phyloP scores from a whole-genome alignment of 1,139 yeast genomes.

The Spathaspora jeffriesii region DNA sequence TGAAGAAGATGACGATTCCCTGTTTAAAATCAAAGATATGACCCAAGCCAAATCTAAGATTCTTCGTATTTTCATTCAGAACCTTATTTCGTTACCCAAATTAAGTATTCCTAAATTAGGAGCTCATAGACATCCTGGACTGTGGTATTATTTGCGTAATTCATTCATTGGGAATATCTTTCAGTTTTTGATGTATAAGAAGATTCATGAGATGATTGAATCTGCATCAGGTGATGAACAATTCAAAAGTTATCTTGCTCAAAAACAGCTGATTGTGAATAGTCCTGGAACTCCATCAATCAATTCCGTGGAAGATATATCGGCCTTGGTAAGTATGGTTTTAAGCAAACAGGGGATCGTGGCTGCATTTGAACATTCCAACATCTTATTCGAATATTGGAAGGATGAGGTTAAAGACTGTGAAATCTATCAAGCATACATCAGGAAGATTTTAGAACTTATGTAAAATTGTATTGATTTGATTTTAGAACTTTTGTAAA shows the following conservation, averaged over 20 bases:
- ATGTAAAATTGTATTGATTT: not conserved
- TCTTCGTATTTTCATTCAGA: slow-evolving; percentile 25
- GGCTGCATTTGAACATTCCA: slow-evolving; percentile 30
- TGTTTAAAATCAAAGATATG: slow-evolving; percentile 16
- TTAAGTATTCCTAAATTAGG: slow-evolving; percentile 37
- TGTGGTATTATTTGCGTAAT: slow-evolving; percentile 43
- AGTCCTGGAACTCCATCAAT: slow-evolving; percentile 3
- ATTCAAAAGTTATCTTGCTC: slow-evolving; percentile 9
- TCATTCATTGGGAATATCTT: slow-evolving; percentile 39
- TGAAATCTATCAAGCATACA: slow-evolving; percentile 25
- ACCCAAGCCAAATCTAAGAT: slow-evolving; percentile 22
- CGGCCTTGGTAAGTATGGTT: slow-evolving; percentile 19
- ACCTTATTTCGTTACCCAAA: slow-evolving; percentile 31
- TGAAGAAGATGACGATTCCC: slow-evolving; percentile 14
- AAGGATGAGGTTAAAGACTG: slow-evolving; percentile 38
- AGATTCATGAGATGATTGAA: slow-evolving; percentile 24
- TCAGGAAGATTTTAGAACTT: slow-evolving; percentile 21
- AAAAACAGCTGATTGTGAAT: slow-evolving; percentile 2
- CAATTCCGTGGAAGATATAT: slow-evolving; percentile 12
- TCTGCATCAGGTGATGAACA: slow-evolving; percentile 10
- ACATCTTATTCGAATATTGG: slow-evolving; percentile 38
- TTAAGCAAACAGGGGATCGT: slow-evolving; percentile 25
- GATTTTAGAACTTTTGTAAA: too few relatives aligned
- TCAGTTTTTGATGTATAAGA: slow-evolving; percentile 38
- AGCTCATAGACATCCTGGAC: slow-evolving; percentile 44